Conservation (phyloP, 805 yeast genomes). For the Grigorovia humatica region DNA sequence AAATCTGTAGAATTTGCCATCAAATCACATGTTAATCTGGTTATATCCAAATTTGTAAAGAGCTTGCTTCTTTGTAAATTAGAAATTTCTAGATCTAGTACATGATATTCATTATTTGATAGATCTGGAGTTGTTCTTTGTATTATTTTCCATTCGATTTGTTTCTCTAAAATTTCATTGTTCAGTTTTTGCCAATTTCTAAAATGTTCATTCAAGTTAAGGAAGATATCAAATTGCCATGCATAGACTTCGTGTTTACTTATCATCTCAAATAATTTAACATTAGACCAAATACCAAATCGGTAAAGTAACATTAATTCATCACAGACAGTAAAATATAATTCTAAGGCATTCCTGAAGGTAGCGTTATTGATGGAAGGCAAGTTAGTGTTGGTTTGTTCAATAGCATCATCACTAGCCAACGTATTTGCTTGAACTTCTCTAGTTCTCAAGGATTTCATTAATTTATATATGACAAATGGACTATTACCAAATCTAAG, state of each 20-base stretch:
- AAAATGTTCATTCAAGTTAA: constrained; percentile 45
- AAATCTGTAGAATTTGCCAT: constrained; percentile 39
- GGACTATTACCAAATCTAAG: constrained; percentile 66
- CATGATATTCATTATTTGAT: neutral
- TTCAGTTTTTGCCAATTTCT: constrained; percentile 24
- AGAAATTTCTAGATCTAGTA: neutral
- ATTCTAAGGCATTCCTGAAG: constrained; percentile 35
- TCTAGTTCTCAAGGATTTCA: constrained; percentile 30
- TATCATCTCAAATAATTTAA: constrained; percentile 28
- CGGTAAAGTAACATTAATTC: constrained; percentile 46
- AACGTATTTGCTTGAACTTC: neutral
- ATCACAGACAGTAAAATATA: constrained; percentile 57
- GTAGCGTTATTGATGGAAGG: neutral
- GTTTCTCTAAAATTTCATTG: constrained; percentile 5
- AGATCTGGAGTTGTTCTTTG: constrained; percentile 15
- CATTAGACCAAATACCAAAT: constrained; percentile 28
- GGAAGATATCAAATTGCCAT: constrained; percentile 61
- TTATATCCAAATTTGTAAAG: constrained; percentile 32
- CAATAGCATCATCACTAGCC: neutral
- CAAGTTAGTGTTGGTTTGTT: constrained; percentile 5
- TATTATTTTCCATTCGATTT: constrained; percentile 47
- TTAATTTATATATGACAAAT: constrained; percentile 34
- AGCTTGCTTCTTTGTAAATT: constrained; percentile 23
- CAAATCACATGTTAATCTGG: constrained; percentile 37
- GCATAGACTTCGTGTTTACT: constrained; percentile 51